Evolutionary conservation across 2,329 filamentous ascomycete genomes (phyloP).

Genomic region (Microdochium paspali): DNA sequence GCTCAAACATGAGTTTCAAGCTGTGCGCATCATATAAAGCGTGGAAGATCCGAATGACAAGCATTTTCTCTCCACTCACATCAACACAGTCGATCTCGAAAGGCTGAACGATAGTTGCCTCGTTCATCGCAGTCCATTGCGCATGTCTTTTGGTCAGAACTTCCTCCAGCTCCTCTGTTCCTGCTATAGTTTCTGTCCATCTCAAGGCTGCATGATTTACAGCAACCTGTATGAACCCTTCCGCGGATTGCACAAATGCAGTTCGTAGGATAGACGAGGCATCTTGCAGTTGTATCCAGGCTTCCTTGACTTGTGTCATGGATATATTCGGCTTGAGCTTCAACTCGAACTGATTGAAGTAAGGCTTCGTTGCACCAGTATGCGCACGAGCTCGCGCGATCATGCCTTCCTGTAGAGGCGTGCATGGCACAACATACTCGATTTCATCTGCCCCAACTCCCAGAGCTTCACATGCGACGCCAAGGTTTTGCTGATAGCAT

Average conservation of each 20-base stretch:
- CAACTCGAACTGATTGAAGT: conserved; percentile 71
- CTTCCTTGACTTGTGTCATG: conserved; percentile 34
- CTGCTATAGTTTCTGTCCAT: conserved; percentile 30
- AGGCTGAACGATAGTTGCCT: conserved; percentile 35
- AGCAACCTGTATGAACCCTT: conserved; percentile 70
- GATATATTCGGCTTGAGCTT: conserved; percentile 35
- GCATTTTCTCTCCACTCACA: conserved; percentile 14
- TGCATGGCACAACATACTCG: conserved; percentile 72
- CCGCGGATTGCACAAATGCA: conserved; percentile 60
- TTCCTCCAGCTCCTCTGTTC: conserved; percentile 18
- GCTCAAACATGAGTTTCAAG: conserved; percentile 55
- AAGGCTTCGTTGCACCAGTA: conserved; percentile 44
- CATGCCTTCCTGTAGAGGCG: conserved; percentile 79
- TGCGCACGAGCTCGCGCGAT: conserved; percentile 52
- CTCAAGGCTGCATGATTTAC: conserved; percentile 29
- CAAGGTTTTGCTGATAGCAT: conserved; percentile 51
- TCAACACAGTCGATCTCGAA: conserved; percentile 38
- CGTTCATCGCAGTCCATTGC: conserved; percentile 46
- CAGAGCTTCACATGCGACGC: conserved; percentile 42
- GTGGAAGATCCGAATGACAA: conserved; percentile 71
- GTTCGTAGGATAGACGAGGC: conserved; percentile 60
- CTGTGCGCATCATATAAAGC: conserved; percentile 81
- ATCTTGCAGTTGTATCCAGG: conserved; percentile 47
- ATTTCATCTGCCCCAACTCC: conserved; percentile 41
- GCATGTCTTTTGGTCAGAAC: conserved; percentile 25